Evolutionary conservation across 1,284 basidiomycete genomes (phyloP), one percentile per base, ranked within the genome.

Genomic region (Hypsizygus ulmarius): DNA sequence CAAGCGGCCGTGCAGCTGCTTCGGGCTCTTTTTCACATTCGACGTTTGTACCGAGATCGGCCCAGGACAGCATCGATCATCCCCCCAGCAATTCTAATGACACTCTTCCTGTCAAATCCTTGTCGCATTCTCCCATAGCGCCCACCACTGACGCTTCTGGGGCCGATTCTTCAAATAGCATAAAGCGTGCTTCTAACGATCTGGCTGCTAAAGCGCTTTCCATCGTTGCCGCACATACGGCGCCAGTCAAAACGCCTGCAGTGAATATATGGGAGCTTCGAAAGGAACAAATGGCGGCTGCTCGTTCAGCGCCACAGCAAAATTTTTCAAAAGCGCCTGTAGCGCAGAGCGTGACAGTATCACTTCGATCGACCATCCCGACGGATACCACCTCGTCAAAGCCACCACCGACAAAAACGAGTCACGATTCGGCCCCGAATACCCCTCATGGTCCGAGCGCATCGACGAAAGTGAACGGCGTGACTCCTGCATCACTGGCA

Each of bases 251-350:
- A 50, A 49, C 60, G 5, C 64, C 70, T 30, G 54, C 61, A 2
- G 59, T 64, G 36, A 81, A 81, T 55, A 67, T 78, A 3, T 82
- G 79, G 79, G 68, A 66, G 54, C 56, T 69, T 47, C 69, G 78
- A 14, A 77, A 68, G 51, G 75, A 77, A 54, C 71, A 77, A 51
- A 71, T 75, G 54, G 66, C 64, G 32, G 66, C 60, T 34, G 70
- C 70, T 29, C 65, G 61, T 27, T 55, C 62, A 8, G 42, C 49
- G 4, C 40, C 50, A 15, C 41, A 56, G 16, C 47, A 35, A 30
- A 33, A 49, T 6, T 35, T 43, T 3, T 43, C 56, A 29, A 45
- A 56, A 5, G 37, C 47, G 12, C 19, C 50, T 16, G 44, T 47
- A 11, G 35, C 57, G n/a, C 42, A 50, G 25, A 40, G 28, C 16